Evolutionary conservation across 2,329 filamentous ascomycete species (phyloP).

Genomic region (Xylariales sp.): DNA sequence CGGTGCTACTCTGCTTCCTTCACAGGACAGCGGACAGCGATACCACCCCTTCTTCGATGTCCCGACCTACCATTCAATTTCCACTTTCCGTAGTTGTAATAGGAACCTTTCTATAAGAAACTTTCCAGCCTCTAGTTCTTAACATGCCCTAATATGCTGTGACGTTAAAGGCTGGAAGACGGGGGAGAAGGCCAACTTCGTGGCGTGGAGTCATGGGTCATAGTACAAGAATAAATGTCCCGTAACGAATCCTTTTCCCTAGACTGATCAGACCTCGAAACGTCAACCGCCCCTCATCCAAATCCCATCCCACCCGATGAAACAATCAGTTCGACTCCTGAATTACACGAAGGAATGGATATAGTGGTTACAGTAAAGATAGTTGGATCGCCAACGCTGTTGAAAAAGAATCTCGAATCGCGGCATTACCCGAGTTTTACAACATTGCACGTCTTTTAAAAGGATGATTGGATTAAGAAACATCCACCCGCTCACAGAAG

Average conservation of each 20-base stretch:
- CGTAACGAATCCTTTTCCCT: neutral
- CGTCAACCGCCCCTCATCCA: neutral
- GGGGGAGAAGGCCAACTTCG: neutral
- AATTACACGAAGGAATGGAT: conserved; percentile 7
- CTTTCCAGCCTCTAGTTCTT: neutral
- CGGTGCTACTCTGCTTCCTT: neutral
- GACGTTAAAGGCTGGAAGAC: neutral
- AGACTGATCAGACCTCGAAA: neutral
- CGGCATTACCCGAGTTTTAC: conserved; percentile 22
- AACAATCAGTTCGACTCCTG: neutral
- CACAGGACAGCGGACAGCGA: neutral
- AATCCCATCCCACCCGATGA: neutral
- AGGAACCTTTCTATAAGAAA: neutral
- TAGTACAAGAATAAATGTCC: neutral
- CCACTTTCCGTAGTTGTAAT: neutral
- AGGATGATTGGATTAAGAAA: conserved; percentile 14
- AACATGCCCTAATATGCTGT: neutral
- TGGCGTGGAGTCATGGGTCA: neutral
- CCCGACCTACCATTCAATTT: neutral
- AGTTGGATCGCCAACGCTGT: neutral
- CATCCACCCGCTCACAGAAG: neutral
- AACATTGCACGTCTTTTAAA: neutral
- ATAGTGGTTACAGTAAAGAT: conserved; percentile 10
- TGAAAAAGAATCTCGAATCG: conserved; percentile 23
- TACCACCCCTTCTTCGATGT: neutral